Evolutionary conservation across 1,284 basidiomycete genomes (phyloP).

Genomic region (Neolentinus lepideus): DNA sequence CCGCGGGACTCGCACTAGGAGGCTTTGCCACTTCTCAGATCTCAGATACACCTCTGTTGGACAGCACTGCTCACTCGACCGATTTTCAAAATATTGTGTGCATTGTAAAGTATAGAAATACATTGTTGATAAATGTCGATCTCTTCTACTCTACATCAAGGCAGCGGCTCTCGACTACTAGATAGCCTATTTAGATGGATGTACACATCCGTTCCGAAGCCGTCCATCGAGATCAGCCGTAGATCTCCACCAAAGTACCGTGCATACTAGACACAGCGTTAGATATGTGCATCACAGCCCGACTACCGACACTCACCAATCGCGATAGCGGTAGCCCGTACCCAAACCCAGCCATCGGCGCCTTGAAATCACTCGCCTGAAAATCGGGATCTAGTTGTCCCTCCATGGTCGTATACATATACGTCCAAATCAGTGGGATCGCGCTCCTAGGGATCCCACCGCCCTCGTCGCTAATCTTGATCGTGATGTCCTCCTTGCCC

Average conservation of each 20-base stretch:
- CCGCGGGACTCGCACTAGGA: too few relatives aligned
- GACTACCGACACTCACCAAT: constrained; percentile 48
- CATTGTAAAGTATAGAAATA: too few relatives aligned
- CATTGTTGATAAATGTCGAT: too few relatives aligned
- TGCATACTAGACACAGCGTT: constrained; percentile 59
- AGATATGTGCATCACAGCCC: constrained; percentile 2
- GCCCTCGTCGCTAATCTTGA: constrained; percentile 96
- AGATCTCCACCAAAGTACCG: constrained; percentile 97
- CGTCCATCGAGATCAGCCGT: constrained; percentile 97
- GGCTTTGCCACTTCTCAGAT: too few relatives aligned
- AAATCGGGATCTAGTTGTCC: constrained; percentile 86
- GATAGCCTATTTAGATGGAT: constrained; percentile 85
- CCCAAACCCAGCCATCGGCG: constrained; percentile 97
- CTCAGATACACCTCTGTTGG: too few relatives aligned
- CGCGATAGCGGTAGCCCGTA: constrained; percentile 90
- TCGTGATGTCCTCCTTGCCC: constrained; percentile 93
- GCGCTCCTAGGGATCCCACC: constrained; percentile 94
- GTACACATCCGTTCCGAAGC: constrained; percentile 89
- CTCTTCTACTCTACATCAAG: constrained; percentile 12
- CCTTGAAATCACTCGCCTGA: constrained; percentile 91
- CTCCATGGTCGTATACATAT: constrained; percentile 99
- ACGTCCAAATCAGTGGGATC: constrained; percentile 96
- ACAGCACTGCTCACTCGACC: too few relatives aligned
- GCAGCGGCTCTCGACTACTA: constrained; percentile 74
- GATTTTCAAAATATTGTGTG: too few relatives aligned